phyloP scores from a whole-genome alignment of 1,284 basidiomycete species.

The Ceraceosorus guamensis region DNA sequence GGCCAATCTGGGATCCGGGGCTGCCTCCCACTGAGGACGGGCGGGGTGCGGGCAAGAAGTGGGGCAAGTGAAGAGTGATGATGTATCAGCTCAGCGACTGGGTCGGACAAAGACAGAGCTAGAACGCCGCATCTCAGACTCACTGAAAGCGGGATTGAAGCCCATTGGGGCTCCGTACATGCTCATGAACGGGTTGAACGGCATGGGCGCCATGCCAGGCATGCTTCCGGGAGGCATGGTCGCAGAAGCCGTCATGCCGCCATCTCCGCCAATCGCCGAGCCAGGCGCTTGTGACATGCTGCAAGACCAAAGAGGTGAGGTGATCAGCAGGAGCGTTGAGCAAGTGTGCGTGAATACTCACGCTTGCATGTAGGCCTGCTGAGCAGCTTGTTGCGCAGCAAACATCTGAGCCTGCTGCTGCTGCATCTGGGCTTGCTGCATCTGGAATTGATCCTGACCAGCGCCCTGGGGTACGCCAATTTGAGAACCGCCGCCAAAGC shows the following conservation, averaged over 20 bases:
- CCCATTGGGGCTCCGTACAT: slow-evolving; percentile 30
- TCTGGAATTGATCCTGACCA: slow-evolving; percentile 38
- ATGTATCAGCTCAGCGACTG: too few relatives aligned
- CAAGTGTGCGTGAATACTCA: neutral
- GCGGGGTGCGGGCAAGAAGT: too few relatives aligned
- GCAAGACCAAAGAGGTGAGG: slow-evolving; percentile 11
- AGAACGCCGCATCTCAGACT: too few relatives aligned
- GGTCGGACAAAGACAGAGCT: too few relatives aligned
- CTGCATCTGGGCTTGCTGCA: slow-evolving; percentile 41
- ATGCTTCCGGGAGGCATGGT: slow-evolving; percentile 19
- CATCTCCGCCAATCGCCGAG: slow-evolving; percentile 9
- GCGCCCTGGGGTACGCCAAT: slow-evolving; percentile 28
- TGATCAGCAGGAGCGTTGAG: too few relatives aligned
- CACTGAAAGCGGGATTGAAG: neutral
- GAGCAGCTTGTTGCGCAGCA: slow-evolving; percentile 11
- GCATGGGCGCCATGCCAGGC: slow-evolving; percentile 21
- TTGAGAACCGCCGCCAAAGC: slow-evolving; percentile 23
- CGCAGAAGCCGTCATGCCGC: slow-evolving; percentile 5
- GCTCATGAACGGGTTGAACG: slow-evolving; percentile 25
- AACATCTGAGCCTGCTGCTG: slow-evolving; percentile 37
- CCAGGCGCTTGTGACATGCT: slow-evolving; percentile 15
- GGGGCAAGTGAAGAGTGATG: too few relatives aligned
- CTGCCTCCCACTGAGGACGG: too few relatives aligned
- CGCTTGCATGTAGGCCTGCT: slow-evolving; percentile 42
- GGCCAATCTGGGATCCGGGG: too few relatives aligned